Evolutionary conservation across 495 filamentous ascomycete species (phyloP), one percentile per base, ranked within the genome.

Genomic region (Penicillium tannophilum): DNA sequence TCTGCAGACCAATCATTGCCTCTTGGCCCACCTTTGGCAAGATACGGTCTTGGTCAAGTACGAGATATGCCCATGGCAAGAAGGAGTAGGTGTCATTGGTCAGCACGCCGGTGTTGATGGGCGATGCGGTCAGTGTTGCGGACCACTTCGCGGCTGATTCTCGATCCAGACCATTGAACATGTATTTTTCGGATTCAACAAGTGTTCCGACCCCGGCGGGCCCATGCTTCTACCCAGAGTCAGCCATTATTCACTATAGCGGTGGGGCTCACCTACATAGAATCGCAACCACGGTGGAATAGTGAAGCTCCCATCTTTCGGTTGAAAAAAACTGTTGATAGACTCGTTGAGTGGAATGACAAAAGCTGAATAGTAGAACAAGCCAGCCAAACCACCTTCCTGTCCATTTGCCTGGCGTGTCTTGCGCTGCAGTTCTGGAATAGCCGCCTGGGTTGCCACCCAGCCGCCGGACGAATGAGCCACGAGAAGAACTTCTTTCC

Each of bases 381-480:
- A 61, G 0, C 71, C 75, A 48, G 76, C 68, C 12, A 78, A 51
- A 0, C 75, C 73, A 6, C 73, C 73, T 0, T n/a, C 6, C 12
- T 67, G 48, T 12, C 68, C 69, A 9, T 61, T 52, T 24, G 48
- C 43, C 26, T 57, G 51, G 2, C 73, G 64, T 0, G 26, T 23
- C 19, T 64, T 62, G 12, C 9, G 28, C 26, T 75, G 71, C 2
- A 67, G 57, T 10, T 64, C 65, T n/a, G 63, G 65, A 2, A 56
- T 35, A n/a, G 69, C 64, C 7, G 70, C 66, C 59, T 74, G 57
- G 1, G 65, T 67, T 11, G 75, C 72, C 1, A 70, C 64, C 68
- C 68, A 76, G 1, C 72, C 75, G 2, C 75, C 73, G 14, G 63
- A 66, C 0, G 71, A 76, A 41, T 73, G 71, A 6, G 55, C 73